These are phyloP conservation scores for Waltiozyma sp. DNA, from an alignment of 1,139 yeast species.

Conservation along the genomic window DNA sequence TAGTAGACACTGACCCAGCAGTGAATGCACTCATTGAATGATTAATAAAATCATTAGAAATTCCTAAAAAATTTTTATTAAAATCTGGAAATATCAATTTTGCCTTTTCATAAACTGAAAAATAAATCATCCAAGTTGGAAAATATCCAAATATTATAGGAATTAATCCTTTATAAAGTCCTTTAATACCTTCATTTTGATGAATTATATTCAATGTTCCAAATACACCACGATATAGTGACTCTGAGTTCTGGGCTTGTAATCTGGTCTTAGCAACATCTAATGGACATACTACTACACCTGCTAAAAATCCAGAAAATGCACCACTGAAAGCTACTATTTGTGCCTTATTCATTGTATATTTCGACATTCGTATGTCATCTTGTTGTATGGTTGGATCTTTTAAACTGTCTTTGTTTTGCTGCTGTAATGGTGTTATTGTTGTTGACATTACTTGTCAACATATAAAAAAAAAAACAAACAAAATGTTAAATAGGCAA, in stretches of 20 bases:
- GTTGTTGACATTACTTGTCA: neutral
- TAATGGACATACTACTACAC: conserved; percentile 83
- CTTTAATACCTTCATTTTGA: conserved; percentile 68
- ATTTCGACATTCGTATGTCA: neutral
- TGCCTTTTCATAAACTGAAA: conserved; percentile 76
- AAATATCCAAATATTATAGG: conserved; percentile 90
- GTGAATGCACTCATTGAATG: conserved; percentile 78
- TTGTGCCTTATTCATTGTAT: conserved; percentile 24
- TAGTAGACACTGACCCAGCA: conserved; percentile 81
- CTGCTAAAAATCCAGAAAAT: conserved; percentile 81
- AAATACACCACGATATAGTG: conserved; percentile 44
- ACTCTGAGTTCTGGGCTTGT: conserved; percentile 71
- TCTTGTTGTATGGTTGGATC: neutral
- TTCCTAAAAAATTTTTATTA: conserved; percentile 22
- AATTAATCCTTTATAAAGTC: conserved; percentile 80
- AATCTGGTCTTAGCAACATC: conserved; percentile 90
- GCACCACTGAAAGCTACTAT: conserved; percentile 75
- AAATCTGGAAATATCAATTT: conserved; percentile 37
- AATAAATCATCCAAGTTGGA: conserved; percentile 97
- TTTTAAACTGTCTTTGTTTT: neutral
- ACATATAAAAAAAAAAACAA: too few relatives aligned
- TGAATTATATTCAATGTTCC: conserved; percentile 55
- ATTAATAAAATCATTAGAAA: conserved; percentile 37
- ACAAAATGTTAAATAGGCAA: too few relatives aligned
- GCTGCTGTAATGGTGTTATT: neutral